phyloP scores from a whole-genome alignment of 768 basidiomycete species.

The Tricholoma bakamatsutake region DNA sequence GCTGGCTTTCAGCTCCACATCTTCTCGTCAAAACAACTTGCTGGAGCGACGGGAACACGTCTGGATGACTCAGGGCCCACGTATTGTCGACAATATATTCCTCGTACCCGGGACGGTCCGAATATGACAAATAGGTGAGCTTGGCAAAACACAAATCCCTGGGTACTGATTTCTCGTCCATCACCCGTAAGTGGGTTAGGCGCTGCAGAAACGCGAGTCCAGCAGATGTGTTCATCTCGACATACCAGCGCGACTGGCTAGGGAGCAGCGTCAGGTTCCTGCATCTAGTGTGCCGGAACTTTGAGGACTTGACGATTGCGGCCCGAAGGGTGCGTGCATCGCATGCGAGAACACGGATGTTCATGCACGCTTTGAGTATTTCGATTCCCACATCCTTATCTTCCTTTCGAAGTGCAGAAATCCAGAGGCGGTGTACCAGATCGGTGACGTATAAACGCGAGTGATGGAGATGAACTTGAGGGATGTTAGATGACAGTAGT shows the following conservation, averaged over 20 bases:
- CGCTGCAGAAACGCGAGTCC: slow-evolving; percentile 23
- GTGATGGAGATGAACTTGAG: slow-evolving; percentile 6
- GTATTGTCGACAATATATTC: slow-evolving; percentile 12
- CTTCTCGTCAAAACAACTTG: slow-evolving; percentile 26
- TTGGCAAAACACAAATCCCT: slow-evolving; percentile 13
- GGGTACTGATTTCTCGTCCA: slow-evolving; percentile 24
- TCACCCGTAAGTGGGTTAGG: slow-evolving; percentile 29
- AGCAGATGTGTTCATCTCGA: slow-evolving; percentile 15
- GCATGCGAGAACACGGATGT: slow-evolving; percentile 26
- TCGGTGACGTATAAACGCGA: slow-evolving; percentile 6
- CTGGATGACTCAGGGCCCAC: slow-evolving; percentile 16
- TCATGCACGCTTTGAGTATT: slow-evolving; percentile 26
- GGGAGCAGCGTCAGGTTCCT: slow-evolving; percentile 27
- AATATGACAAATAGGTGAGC: slow-evolving; percentile 28
- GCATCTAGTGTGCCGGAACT: slow-evolving; percentile 23
- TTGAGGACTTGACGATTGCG: slow-evolving; percentile 11
- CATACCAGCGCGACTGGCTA: slow-evolving; percentile 18
- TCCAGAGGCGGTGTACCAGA: slow-evolving; percentile 28
- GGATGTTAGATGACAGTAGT: slow-evolving; percentile 2
- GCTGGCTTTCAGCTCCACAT: slow-evolving; percentile 18
- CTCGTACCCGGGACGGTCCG: slow-evolving; percentile 9
- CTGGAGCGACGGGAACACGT: slow-evolving; percentile 22
- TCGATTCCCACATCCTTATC: slow-evolving; percentile 7
- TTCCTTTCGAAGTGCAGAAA: slow-evolving; percentile 24
- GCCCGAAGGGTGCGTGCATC: slow-evolving; percentile 23